Base-by-base conservation (phyloP, 129 eudicot species). In the Ambrosia artemisiifolia region DNA sequence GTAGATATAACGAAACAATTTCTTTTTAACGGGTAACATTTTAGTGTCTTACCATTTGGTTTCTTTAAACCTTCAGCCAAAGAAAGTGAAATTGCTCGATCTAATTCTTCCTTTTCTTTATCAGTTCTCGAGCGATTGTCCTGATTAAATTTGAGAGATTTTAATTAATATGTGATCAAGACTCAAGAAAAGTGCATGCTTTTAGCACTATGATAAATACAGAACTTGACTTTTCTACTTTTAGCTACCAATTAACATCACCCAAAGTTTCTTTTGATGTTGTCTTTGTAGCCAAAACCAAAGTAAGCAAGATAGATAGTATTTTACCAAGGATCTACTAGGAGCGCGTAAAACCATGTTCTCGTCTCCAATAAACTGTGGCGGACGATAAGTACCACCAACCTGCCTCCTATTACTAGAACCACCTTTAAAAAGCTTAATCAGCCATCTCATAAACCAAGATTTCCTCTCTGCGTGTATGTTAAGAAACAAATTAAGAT, bases 401-500 rank as follows among this genome's bases (percentile, higher is more conserved):
- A 73, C 62, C 40, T 28, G 72, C 55, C 73, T 75, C 7, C 91
- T 78, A 44, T 64, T 70, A 57, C 67, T 81, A 4, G 84, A 83
- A 43, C 86, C 90, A 35, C 85, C 83, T 78, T 84, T 93, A 65
- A 93, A 92, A 19, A 89, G 65, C 81, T 87, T 90, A 76, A 86
- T 85, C 74, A 94, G 76, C 98, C 96, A 90, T 87, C 86, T 94
- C 96, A 90, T 85, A 73, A 90, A 85, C 76, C 95, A 80, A 3
- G 95, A 94, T 48, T 83, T 94, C 75, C 81, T 85, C 80, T 87
- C 98, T 84, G 90, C 69, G 68, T 81, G 36, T 49, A 83, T 82
- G 13, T 60, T 6, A 60, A 80, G 86, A 85, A 85, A 84, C 79
- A 85, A 82, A 71, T 47, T 84, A 60, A 54, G 53, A 53, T 11